phyloP scores from a whole-genome alignment of 306 rosid genomes.

The Lagenaria siceraria region DNA sequence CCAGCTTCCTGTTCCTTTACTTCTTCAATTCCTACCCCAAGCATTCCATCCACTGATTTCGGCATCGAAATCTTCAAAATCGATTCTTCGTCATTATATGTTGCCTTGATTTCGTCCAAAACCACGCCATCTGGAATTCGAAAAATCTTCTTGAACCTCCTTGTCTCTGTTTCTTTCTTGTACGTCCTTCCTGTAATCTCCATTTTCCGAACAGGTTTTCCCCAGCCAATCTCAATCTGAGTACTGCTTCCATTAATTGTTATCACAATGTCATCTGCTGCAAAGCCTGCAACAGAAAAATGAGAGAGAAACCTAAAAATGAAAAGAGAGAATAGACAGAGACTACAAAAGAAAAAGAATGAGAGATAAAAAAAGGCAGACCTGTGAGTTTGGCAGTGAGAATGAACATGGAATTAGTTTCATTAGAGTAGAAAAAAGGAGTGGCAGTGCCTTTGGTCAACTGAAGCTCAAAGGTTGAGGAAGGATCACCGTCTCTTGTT shows the following conservation, averaged over 20 bases:
- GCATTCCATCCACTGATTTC: background rate
- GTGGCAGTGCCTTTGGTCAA: slow-evolving; percentile 30
- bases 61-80: background rate
- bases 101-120: background rate
- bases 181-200: background rate
- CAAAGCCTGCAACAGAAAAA: background rate
- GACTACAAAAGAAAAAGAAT: background rate
- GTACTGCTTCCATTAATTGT: background rate
- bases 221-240: background rate
- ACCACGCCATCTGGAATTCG: background rate
- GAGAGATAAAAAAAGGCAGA: background rate
- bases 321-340: background rate
- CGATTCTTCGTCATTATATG: background rate
- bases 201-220: background rate
- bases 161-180: background rate
- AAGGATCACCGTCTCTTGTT: slow-evolving; percentile 22
- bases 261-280: background rate
- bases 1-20: background rate
- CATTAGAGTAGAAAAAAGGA: slow-evolving; percentile 37
- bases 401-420: slow-evolving; percentile 42
- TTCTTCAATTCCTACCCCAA: background rate
- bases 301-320: background rate
- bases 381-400: slow-evolving; percentile 68
- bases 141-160: background rate
- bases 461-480: slow-evolving; percentile 27